Base-by-base conservation (phyloP, 148 eudicot species). In the Chenopodium berlandieri region DNA sequence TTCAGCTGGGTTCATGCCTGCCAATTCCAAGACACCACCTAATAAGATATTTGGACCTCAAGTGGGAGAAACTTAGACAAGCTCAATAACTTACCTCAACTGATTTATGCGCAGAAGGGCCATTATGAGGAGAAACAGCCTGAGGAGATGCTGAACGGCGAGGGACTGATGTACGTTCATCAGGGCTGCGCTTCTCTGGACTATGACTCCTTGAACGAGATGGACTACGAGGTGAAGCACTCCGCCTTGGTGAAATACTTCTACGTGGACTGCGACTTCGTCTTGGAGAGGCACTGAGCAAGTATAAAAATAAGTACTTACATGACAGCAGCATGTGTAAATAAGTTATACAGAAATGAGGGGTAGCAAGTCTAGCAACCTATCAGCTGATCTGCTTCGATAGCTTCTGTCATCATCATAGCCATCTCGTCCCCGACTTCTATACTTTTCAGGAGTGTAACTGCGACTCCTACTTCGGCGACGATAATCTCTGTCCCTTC, bases 401-500 rank as follows among this genome's bases (percentile, higher is more conserved):
- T 85, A 89, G 86, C 84, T 87, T 66, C 81, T 78, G 9, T 88
- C 94, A 80, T 91, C 95, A 85, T 87, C 92, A 84, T 92, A 88
- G 79, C 86, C 90, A 75, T 85, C 92, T 89, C 95, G 86, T 7
- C 89, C 92, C 82, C 95, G 92, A 12, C 90, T 89, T 79, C 86
- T 86, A 58, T 78, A 86, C 60, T 87, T 79, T 73, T 77, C 95
- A 81, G 97, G 97, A 76, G 93, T 93, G 77, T 48, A 86, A 76
- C 97, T 94, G 60, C 89, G 89, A 79, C 94, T 93, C 85, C 95
- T 76, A 85, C 94, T 89, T 44, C 94, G 84, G 72, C 73, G 85
- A 68, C 83, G 91, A 80, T 78, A 80, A 58, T 89, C 94, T 81
- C 94, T 89, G 16, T 89, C 94, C 86, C 91, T 90, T 75, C 90